Evolutionary conservation across 2,329 filamentous ascomycete species (phyloP), one percentile per base, ranked within the genome.

Genomic region (Pseudogymnoascus sp.): DNA sequence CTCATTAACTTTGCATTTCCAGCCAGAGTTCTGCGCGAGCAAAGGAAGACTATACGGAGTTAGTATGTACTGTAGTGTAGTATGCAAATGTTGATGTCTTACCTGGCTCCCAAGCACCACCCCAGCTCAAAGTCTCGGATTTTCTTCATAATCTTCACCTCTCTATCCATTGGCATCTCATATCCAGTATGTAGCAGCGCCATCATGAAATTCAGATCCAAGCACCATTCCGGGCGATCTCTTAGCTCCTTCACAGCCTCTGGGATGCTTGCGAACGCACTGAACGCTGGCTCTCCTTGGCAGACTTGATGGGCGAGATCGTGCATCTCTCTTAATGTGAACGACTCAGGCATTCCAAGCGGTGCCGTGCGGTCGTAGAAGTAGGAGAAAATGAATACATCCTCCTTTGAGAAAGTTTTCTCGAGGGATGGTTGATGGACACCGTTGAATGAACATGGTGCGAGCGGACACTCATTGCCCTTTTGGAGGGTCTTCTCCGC

Each of bases 121-220:
- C 94, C 94, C 69, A 99, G 77, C 78, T 99, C 95, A 74, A 97
- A 97, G 61, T 86, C 87, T 78, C 95, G 93, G 72, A 99, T 96
- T 82, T 97, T 96, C 88, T 99, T 99, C 63, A 93, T 94, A 72
- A 97, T 96, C 81, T 90, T 93, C 66, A 99, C 91, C 75, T 99
- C 94, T 38, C 95, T 84, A 67, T 96, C 90, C 69, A 97, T 87
- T 3, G 93, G 93, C 91, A 99, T 97, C 68, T 97, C 94, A 71
- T 99, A 99, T 2, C 94, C 94, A 5, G 91, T 96, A 75, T 97
- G 92, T 60, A 97, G 78, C 62, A 99, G 80, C 25, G 90, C 90
- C 69, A 96, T 78, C 91, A 97, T 97, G 72, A 97, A 99, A 78
- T 90, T 99, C 68, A 99, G 78, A 75, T 99, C 94, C 69, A 99